Percentiles rank a stretch among this genome's conserved stretches.
phyloP scores from a whole-genome alignment of 108 stramenopile genomes.

The Pseudonitzschia multiseries region DNA sequence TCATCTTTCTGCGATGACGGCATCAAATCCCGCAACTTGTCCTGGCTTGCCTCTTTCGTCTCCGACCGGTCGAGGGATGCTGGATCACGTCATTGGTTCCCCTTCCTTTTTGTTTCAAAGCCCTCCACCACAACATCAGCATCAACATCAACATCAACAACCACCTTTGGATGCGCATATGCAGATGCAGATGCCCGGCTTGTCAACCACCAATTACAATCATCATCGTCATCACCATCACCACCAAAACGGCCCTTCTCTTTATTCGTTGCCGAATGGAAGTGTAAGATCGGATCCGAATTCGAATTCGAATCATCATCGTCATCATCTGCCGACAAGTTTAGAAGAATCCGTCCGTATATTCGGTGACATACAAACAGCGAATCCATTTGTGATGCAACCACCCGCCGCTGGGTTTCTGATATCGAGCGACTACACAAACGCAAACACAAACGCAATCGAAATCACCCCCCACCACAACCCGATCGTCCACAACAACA shows the following conservation, averaged over 20 bases:
- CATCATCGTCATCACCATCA: background rate
- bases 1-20: background rate
- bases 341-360: background rate
- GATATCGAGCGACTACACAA: background rate
- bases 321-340: background rate
- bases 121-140: constrained; percentile 10
- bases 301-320: too few relatives aligned
- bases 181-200: constrained; percentile 5
- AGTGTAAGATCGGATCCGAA: too few relatives aligned
- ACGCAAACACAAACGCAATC: too few relatives aligned
- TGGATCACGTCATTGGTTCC: background rate
- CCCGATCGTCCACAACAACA: background rate
- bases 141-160: too few relatives aligned
- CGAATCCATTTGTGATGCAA: constrained; percentile 32
- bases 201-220: background rate
- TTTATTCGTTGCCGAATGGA: background rate
- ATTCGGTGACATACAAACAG: constrained; percentile 17
- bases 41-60: background rate
- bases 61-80: background rate
- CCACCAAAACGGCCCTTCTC: too few relatives aligned
- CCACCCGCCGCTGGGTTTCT: background rate
- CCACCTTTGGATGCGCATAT: too few relatives aligned
- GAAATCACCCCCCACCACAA: too few relatives aligned
- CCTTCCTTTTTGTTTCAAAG: constrained; percentile 1
- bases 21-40: background rate